Base-by-base conservation (phyloP, 2,329 filamentous ascomycete genomes). In the Scedosporium apiospermum region DNA sequence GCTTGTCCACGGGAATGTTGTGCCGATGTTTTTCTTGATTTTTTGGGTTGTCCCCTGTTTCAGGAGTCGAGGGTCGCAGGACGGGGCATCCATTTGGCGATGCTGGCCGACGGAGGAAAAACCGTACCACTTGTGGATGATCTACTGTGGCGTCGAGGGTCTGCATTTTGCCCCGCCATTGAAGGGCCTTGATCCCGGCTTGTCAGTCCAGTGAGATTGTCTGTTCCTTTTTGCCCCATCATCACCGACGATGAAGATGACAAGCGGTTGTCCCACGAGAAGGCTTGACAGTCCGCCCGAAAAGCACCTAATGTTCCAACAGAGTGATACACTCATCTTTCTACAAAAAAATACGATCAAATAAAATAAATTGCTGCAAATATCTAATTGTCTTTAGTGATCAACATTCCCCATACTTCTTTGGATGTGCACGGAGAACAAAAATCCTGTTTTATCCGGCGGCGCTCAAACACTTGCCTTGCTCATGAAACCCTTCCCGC, bases 371-470 rank as follows among this genome's bases (percentile, higher is more conserved):
- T 38, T 12, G 10, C 5, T 5, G 21, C 4, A 49, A 6, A 16
- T 12, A 55, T 23, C 9, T 14, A 55, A 23, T 55, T 27, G 3
- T 27, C 21, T n/a, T 3, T 14, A 23, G 23, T 27, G 51, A 55
- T 55, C 23, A 27, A n/a, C 51, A 14, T 16, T 27, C 18, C 23
- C 23, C 51, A 55, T 23, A 6, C 51, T 26, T 30, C 51, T 55
- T 55, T 55, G 3, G 51, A 55, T 27, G 51, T 14, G 51, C 51
- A 55, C 51, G 21, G 51, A 55, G 51, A 55, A 14, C 51, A 23
- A 9, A 27, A 55, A 55, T 55, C 21, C 51, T 55, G 55, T 58
- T 58, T 58, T 58, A 58, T 34, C 55, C 55, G 26, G 55, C 27
- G 55, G 3, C 27, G 55, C 55, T 58, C 55, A 58, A 58, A 58